Percentiles rank a stretch among this genome's conserved stretches.
phyloP scores from a whole-genome alignment of 2,329 filamentous ascomycete genomes.

The Aspergillus sergii region DNA sequence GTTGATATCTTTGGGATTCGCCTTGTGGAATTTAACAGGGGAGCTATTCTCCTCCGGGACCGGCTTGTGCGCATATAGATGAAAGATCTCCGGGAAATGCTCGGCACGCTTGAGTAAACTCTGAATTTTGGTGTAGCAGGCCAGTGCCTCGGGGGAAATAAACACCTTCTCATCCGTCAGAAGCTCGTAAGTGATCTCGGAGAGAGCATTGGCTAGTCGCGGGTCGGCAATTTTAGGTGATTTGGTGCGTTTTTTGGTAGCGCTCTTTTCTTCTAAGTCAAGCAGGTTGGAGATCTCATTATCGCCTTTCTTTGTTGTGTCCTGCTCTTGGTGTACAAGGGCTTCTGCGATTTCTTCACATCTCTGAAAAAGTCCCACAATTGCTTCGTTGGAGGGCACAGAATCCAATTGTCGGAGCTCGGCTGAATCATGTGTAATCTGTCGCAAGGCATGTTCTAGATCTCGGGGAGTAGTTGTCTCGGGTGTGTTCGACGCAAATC shows the following conservation, averaged over 20 bases:
- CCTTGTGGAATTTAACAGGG: slow-evolving; percentile 61
- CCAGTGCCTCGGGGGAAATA: slow-evolving; percentile 73
- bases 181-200: slow-evolving; percentile 66
- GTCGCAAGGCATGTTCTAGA: slow-evolving; percentile 32
- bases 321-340: slow-evolving; percentile 31
- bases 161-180: slow-evolving; percentile 75
- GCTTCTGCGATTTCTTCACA: slow-evolving; percentile 37
- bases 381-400: slow-evolving; percentile 38
- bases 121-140: slow-evolving; percentile 76
- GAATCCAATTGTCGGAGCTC: slow-evolving; percentile 32
- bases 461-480: slow-evolving; percentile 12
- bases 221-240: slow-evolving; percentile 32
- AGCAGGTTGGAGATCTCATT: slow-evolving; percentile 46
- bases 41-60: slow-evolving; percentile 64
- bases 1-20: slow-evolving; percentile 68
- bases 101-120: slow-evolving; percentile 71
- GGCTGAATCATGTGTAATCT: slow-evolving; percentile 30
- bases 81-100: slow-evolving; percentile 76
- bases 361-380: slow-evolving; percentile 37
- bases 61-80: slow-evolving; percentile 82
- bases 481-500: slow-evolving; percentile 24
- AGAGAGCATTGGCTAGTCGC: slow-evolving; percentile 49
- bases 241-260: slow-evolving; percentile 26
- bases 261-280: slow-evolving; percentile 43
- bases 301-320: slow-evolving; percentile 26